These are phyloP conservation scores for Penicillium verrucosum DNA, from an alignment of 2,329 filamentous ascomycete genomes.

Conservation along the genomic window DNA sequence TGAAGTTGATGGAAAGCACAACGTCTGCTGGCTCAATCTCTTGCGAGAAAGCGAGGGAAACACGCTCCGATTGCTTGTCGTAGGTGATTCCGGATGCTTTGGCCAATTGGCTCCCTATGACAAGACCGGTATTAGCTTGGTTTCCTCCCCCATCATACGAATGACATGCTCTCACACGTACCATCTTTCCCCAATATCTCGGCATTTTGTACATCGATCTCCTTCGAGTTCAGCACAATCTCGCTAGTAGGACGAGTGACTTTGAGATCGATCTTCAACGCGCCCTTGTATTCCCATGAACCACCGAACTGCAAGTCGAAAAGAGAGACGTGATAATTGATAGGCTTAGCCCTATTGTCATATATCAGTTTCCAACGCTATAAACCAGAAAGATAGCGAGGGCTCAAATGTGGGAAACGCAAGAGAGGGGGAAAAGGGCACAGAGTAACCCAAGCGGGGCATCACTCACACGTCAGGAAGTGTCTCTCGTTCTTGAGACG, in stretches of 20 bases:
- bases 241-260: constrained; percentile 69
- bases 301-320: constrained; percentile 70
- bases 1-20: constrained; percentile 69
- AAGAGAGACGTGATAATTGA: constrained; percentile 81
- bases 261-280: constrained; percentile 73
- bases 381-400: background rate
- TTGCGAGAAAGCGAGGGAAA: constrained; percentile 71
- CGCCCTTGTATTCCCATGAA: constrained; percentile 79
- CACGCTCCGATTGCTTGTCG: constrained; percentile 79
- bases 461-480: constrained; percentile 44
- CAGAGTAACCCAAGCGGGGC: background rate
- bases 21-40: constrained; percentile 66
- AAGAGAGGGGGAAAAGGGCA: background rate
- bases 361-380: constrained; percentile 5
- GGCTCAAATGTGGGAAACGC: background rate
- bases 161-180: constrained; percentile 16
- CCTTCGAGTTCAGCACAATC: constrained; percentile 79
- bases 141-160: background rate
- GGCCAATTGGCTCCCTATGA: constrained; percentile 27
- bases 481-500: constrained; percentile 43
- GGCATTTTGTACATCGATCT: constrained; percentile 71
- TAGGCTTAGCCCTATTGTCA: constrained; percentile 65
- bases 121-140: background rate
- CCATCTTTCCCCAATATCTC: constrained; percentile 36
- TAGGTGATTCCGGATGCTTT: constrained; percentile 69